Base-by-base conservation (phyloP, 2,329 filamentous ascomycete genomes). In the Xylaria sp. region DNA sequence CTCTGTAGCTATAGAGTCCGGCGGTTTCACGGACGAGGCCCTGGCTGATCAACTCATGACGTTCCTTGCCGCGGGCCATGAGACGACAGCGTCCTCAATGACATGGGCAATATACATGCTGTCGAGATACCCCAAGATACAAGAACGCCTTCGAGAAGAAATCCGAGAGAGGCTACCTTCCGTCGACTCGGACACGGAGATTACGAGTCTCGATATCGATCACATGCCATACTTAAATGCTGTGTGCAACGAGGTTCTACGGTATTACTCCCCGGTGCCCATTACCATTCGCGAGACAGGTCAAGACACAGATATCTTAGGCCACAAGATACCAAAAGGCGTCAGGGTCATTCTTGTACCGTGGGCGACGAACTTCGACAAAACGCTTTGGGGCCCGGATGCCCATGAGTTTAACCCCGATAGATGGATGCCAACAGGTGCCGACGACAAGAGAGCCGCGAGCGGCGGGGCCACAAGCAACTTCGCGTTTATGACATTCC, bases 391-490 rank as follows among this genome's bases (percentile, higher is more conserved):
- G 94, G 94, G 94, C 0, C 79, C 84, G 0, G 91, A 95, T 73
- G 93, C 93, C 0, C 81, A 82, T 37, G 83, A 88, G 56, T 98
- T 98, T 84, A 88, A 92, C 64, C 94, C 94, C 0, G 93, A 94
- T 48, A 85, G 93, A 15, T 95, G 92, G 92, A 84, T 91, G 76
- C 71, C 75, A 23, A 76, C 75, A 67, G 67, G 76, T n/a, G 75
- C 76, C 46, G 78, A 78, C 37, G 80, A 81, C 68, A 81, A 80
- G 76, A 73, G 69, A 15, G 83, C 84, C 4, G 90, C 90, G 65
- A 89, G 87, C 51, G 93, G 93, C 7, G 92, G 92, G 9, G 91
- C 93, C 1, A 84, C 85, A 18, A 93, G 87, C 73, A 96, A 95
- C 80, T 97, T 91, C 78, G 88, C 90, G 0, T 90, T 92, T 75